Evolutionary conservation across 139 green algal genomes (phyloP), one percentile per base, ranked within the genome.

Genomic region (Picochlorum sp.): DNA sequence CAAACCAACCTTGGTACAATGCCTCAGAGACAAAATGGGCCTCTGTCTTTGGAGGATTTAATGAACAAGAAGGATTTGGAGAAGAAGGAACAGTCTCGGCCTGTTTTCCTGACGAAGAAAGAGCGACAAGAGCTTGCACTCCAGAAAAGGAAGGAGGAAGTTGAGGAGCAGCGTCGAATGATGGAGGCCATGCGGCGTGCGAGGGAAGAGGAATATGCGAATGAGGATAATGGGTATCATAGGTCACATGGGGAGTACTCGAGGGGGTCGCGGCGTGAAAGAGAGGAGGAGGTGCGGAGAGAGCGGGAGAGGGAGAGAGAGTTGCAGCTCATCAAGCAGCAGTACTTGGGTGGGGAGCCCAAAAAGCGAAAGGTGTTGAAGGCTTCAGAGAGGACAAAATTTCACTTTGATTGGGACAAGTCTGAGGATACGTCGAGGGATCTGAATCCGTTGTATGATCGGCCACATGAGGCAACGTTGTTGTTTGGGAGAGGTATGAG

Each of bases 351-450:
- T 9, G 31, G 21, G 15, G 41, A 66, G 15, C 15, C 41, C 28
- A 34, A 68, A 56, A 70, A 70, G 34, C 73, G 67, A 57, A 80
- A 80, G 50, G 45, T 85, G 11, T 37, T 90, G 18, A 90, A 90
- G 67, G 79, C 85, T 15, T 88, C 76, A 38, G 89, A 97, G 59
- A 95, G 94, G 81, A 94, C 93, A 68, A 80, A 77, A 51, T 96
- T 97, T 82, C 90, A 92, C 65, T 98, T 98, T 75, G 92, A 98
- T 78, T 98, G 92, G 92, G 88, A 96, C 54, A 86, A 82, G 6
- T 73, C 68, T 1, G 92, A 98, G 59, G 92, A 98, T 84, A 98
- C 92, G 1, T 88, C 76, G 58, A 74, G 75, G 24, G 92, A 96
- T 73, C 71, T 93, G 14, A 97, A 97, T 80, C 86, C 90, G 10